These are phyloP conservation scores for Hyphopichia fennica DNA, from an alignment of 1,139 yeast genomes.

Conservation along the genomic window DNA sequence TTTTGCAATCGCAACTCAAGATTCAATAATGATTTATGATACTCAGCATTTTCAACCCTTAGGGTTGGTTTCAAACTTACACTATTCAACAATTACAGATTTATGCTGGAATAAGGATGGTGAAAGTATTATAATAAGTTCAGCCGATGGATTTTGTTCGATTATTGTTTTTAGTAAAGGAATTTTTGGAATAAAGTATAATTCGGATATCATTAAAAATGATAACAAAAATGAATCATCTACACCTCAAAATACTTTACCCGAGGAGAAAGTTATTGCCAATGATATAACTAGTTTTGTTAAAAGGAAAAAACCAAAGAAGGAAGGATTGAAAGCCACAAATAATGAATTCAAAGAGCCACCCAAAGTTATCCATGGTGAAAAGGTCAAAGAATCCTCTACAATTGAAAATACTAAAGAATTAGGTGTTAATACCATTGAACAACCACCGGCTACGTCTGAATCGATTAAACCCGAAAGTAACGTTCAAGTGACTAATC, in stretches of 20 bases:
- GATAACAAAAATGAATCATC: too few species aligned
- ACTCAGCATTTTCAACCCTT: slow-evolving; percentile 69
- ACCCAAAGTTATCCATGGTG: too few species aligned
- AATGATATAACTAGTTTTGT: slow-evolving; percentile 5
- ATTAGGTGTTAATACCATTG: too few species aligned
- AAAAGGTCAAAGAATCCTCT: too few species aligned
- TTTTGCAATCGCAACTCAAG: slow-evolving; percentile 93
- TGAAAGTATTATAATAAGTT: slow-evolving; percentile 65
- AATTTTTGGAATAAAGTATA: slow-evolving; percentile 47
- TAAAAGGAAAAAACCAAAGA: not conserved
- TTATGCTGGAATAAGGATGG: slow-evolving; percentile 85
- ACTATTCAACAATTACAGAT: slow-evolving; percentile 87
- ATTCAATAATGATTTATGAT: slow-evolving; percentile 79
- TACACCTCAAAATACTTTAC: too few species aligned
- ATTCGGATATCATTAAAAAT: not conserved
- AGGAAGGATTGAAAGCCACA: not conserved
- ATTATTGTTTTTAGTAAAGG: slow-evolving; percentile 51
- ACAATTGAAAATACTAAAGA: too few species aligned
- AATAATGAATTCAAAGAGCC: too few species aligned
- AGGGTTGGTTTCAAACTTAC: slow-evolving; percentile 75
- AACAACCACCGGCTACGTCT: too few species aligned
- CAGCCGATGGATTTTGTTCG: slow-evolving; percentile 94
- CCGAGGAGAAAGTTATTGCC: not conserved
- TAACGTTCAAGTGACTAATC: too few species aligned
- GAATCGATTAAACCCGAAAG: too few species aligned